Conservation (phyloP, 176 grass and related monocot species). For the Juncus inflexus region DNA sequence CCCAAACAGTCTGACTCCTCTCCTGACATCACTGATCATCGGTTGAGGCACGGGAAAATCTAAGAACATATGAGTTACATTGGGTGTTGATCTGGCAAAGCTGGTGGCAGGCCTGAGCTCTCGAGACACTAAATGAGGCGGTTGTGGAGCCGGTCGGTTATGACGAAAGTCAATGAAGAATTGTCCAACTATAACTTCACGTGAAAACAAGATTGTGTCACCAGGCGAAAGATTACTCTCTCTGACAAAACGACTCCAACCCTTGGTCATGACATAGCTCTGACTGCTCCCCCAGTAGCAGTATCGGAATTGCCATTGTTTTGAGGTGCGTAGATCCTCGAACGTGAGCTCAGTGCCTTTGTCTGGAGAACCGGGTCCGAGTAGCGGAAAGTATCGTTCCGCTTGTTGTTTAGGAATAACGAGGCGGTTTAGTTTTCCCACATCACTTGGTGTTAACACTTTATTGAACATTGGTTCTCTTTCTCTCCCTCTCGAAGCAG, state of each 20-base stretch:
- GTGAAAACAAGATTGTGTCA: slow-evolving; percentile 61
- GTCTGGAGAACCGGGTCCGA: slow-evolving; percentile 14
- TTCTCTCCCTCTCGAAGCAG: slow-evolving; percentile 12
- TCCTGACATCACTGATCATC: background rate
- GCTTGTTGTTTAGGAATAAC: slow-evolving; percentile 81
- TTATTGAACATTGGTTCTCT: slow-evolving; percentile 70
- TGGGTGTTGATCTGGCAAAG: slow-evolving; percentile 1
- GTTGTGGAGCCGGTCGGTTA: slow-evolving; percentile 35
- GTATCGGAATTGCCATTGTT: slow-evolving; percentile 59
- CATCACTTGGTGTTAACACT: slow-evolving; percentile 75
- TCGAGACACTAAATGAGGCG: slow-evolving; percentile 11
- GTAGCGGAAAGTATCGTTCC: slow-evolving; percentile 54
- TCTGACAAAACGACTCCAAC: slow-evolving; percentile 72
- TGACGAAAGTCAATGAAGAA: slow-evolving; percentile 23
- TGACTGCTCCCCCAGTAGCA: slow-evolving; percentile 81
- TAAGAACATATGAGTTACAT: background rate
- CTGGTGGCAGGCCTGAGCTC: background rate
- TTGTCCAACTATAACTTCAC: slow-evolving; percentile 1
- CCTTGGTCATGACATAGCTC: slow-evolving; percentile 82
- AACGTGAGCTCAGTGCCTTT: slow-evolving; percentile 45
- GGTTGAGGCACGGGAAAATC: slow-evolving; percentile 1
- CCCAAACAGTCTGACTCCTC: slow-evolving; percentile 62
- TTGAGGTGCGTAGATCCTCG: slow-evolving; percentile 36
- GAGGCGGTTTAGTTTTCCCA: slow-evolving; percentile 85
- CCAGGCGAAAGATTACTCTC: slow-evolving; percentile 45